Evolutionary conservation across 768 basidiomycete species (phyloP), one percentile per base, ranked within the genome.

Genomic region (Mycena amicta): DNA sequence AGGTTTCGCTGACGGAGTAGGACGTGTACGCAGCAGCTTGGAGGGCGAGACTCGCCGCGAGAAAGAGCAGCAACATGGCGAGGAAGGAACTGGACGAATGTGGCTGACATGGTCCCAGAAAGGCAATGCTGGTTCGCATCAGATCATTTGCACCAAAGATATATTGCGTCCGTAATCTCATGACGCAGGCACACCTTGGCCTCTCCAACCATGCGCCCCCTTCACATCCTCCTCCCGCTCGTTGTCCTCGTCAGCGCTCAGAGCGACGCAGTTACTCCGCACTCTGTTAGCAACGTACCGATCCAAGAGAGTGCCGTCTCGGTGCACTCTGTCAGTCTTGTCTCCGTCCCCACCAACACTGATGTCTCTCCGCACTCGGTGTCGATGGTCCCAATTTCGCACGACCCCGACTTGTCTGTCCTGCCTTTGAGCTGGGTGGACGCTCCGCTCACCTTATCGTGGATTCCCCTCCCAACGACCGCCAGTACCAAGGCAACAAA

Each of bases 1-100:
- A 71, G 3, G 53, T 61, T 41, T 73, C 68, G 20, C 37, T 29
- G 41, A 70, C 18, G 22, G 50, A 52, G 50, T 69, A 71, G 5
- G 50, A 39, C n/a, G 53, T 23, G 13, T 50, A 59, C 5, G 56
- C 50, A 3, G 55, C 31, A 31, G 47, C 18, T 11, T 22, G 52
- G 33, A 50, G 22, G 23, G 45, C 26, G 27, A 60, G 52, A 50
- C 45, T 47, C 15, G 58, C 16, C n/a, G 62, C 23, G 18, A 66
- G 52, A 13, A 52, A 16, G 52, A 29, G 25, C n/a, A 43, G 27
- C 18, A 63, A 22, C 62, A 63, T 63, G 46, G 55, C 40, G 31
- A 30, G 25, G 31, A 31, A 54, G 27, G 23, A 56, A 50, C 47
- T n/a, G 53, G 46, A 27, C 53, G 46, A 37, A 29, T 29, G 33